Evolutionary conservation across 441 rosid genomes (phyloP), one percentile per base, ranked within the genome.

Genomic region (Eruca vesicaria): DNA sequence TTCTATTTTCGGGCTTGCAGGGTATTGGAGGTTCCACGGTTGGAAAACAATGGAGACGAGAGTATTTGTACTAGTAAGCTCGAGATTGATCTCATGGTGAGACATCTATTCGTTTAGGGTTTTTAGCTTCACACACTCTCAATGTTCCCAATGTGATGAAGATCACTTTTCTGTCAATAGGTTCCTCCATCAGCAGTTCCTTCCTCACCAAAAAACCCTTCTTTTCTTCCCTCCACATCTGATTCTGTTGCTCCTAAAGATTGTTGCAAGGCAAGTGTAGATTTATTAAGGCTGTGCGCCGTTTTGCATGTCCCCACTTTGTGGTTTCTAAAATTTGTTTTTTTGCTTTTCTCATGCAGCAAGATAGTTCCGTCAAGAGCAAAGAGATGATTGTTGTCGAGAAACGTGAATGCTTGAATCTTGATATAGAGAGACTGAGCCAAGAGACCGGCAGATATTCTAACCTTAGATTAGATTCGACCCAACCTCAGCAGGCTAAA

Each of bases 81-180:
- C 77, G 56, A 78, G 65, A 80, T 84, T 50, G 84, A 86, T 80
- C 79, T 84, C 66, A 86, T 82, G 89, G 89, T 86, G 84, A 84
- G 84, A 78, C 31, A 69, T 61, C 66, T 66, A n/a, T 23, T 68
- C 70, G 19, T 66, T 12, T 74, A 20, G 26, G 69, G 52, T 75
- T n/a, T 81, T 70, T 43, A 31, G 56, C 71, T 26, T 12, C 56
- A 16, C 8, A 67, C 66, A 63, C 57, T 80, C 76, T 61, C 71
- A 55, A 21, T 36, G 67, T 64, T 77, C 56, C 73, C 73, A 66
- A 66, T 73, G 32, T 73, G 48, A 65, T 26, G 56, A 78, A 41
- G 59, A 28, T 68, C 57, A 80, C 38, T 58, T 15, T 43, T 20
- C 66, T 82, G 64, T 48, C 72, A 9, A 59, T 79, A 86, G 89